Conservation (phyloP, 306 rosid species). For the Malus sylvestris region DNA sequence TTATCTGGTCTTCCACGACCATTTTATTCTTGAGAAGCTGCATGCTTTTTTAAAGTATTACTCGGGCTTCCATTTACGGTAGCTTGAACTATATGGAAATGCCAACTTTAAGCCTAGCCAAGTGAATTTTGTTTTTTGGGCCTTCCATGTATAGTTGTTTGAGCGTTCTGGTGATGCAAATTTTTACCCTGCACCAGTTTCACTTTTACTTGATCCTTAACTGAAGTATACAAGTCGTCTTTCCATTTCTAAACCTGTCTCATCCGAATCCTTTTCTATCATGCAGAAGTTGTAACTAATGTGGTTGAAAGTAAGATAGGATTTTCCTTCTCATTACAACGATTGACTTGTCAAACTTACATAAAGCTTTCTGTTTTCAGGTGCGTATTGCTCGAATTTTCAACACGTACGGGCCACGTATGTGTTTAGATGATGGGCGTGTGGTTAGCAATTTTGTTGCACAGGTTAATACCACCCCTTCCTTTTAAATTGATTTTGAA, state of each 20-base stretch:
- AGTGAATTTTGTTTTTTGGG: not conserved
- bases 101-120: not conserved
- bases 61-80: not conserved
- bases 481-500: not conserved
- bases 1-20: not conserved
- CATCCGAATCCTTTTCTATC: not conserved
- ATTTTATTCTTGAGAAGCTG: not conserved
- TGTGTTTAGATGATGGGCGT: slow-evolving; percentile 99
- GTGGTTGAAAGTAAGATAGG: slow-evolving; percentile 7
- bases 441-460: slow-evolving; percentile 99
- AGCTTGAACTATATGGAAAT: not conserved
- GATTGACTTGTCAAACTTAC: slow-evolving; percentile 20
- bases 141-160: not conserved
- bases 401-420: slow-evolving; percentile 91
- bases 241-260: not conserved
- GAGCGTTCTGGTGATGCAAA: not conserved
- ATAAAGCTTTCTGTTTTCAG: slow-evolving; percentile 33
- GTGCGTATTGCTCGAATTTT: slow-evolving; percentile 97
- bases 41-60: not conserved
- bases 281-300: slow-evolving; percentile 1
- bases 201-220: not conserved
- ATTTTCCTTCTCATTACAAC: not conserved
- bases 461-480: slow-evolving; percentile 45
- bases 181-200: not conserved
- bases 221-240: not conserved